Evolutionary conservation across 495 filamentous ascomycete species (phyloP).

Genomic region (Astrothelium macrocarpum): DNA sequence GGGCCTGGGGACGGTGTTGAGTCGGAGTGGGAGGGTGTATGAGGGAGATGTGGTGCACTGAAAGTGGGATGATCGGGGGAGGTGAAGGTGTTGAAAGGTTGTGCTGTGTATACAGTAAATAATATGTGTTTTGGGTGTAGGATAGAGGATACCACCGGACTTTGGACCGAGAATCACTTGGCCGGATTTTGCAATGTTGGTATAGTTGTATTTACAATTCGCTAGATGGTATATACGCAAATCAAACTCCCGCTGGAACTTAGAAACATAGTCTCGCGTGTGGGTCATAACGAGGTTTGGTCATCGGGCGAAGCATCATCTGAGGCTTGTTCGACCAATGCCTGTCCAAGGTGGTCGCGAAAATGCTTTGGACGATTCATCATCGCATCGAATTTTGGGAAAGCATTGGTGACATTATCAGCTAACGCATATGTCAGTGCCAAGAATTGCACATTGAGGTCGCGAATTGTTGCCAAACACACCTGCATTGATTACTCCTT

Average conservation of each 20-base stretch:
- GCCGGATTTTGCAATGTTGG: not conserved
- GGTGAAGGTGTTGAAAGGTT: not conserved
- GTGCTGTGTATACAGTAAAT: not conserved
- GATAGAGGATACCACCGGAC: not conserved
- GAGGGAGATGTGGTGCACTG: slow-evolving; percentile 42
- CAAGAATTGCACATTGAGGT: not conserved
- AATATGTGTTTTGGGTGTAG: too few relatives aligned
- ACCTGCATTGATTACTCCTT: not conserved
- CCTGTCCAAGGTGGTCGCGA: not conserved
- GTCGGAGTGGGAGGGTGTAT: slow-evolving; percentile 58
- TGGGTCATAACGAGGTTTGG: not conserved
- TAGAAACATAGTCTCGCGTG: too few relatives aligned
- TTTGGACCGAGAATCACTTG: too few relatives aligned
- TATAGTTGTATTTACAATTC: not conserved
- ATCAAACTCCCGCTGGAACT: not conserved
- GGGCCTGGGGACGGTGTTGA: slow-evolving; percentile 74
- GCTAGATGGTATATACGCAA: not conserved
- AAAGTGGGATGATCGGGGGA: not conserved
- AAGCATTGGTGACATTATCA: not conserved
- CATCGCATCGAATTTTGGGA: not conserved
- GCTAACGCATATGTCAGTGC: not conserved
- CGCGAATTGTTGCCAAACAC: not conserved
- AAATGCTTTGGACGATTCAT: slow-evolving; percentile 1
- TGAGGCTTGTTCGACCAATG: not conserved
- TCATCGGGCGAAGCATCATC: not conserved